Conservation (phyloP, 1,139 yeast genomes). For the Yamadazyma atmosphaerica region DNA sequence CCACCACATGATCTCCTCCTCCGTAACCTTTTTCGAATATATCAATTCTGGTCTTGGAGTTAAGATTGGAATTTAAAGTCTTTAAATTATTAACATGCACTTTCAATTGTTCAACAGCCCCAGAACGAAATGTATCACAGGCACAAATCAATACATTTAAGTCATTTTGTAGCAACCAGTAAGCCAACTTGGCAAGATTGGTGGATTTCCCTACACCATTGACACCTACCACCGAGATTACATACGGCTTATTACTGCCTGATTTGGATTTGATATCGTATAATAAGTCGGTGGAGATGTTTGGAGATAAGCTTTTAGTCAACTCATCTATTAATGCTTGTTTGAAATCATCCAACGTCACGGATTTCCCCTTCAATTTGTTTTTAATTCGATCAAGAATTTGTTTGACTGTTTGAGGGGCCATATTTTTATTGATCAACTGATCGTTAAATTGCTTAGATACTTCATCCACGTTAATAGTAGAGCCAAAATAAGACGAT, state of each 20-base stretch:
- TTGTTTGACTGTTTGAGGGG: conserved; percentile 40
- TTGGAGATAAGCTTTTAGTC: conserved; percentile 85
- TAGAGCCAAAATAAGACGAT: conserved; percentile 40
- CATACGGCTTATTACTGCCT: conserved; percentile 63
- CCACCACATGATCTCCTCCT: conserved; percentile 89
- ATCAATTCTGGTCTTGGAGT: conserved; percentile 62
- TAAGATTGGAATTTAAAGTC: conserved; percentile 36
- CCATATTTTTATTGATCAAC: conserved; percentile 43
- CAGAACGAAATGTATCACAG: conserved; percentile 96
- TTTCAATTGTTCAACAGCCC: conserved; percentile 94
- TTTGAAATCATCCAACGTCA: conserved; percentile 37
- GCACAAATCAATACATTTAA: conserved; percentile 89
- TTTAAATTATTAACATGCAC: conserved; percentile 88
- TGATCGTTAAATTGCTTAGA: conserved; percentile 46
- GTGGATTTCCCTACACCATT: conserved; percentile 98
- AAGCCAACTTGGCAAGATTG: conserved; percentile 88
- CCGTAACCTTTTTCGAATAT: conserved; percentile 95
- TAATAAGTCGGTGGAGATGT: conserved; percentile 83
- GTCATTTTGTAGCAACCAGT: conserved; percentile 91
- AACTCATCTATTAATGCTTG: conserved; percentile 73
- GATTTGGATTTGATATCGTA: conserved; percentile 68
- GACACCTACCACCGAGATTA: conserved; percentile 95
- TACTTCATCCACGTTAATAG: conserved; percentile 37
- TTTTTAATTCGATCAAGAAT: conserved; percentile 39
- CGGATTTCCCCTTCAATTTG: conserved; percentile 30